Base-by-base conservation (phyloP, 495 filamentous ascomycete species). In the Cladorrhinum samala region DNA sequence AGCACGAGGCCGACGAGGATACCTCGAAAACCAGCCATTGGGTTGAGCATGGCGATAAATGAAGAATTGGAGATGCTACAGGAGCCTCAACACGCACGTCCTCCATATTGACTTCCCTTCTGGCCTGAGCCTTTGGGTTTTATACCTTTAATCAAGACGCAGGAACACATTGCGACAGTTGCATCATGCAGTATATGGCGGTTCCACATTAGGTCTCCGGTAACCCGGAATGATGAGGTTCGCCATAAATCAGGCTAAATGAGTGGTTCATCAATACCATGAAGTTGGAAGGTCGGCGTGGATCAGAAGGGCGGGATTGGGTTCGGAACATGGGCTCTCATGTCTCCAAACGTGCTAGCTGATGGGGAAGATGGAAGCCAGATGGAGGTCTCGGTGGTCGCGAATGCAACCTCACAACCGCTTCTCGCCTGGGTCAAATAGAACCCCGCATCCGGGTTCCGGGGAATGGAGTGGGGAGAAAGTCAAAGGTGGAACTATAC, bases 221-320 rank as follows among this genome's bases (percentile, higher is more conserved):
- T 43, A 49, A 54, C 38, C 54, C 54, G 61, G 49, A 51, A 58
- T 45, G 33, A 55, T 17, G 50, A 38, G 21, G 46, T 9, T 57
- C 39, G 47, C 16, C 4, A 36, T 36, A 13, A 25, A 59, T 59
- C 51, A 62, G 60, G 60, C 60, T 62, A 62, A 62, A 59, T 59
- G 6, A 40, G n/a, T 25, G 40, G 9, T 50, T 24, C 6, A 18
- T 13, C 18, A 27, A 36, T 55, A 37, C 51, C 47, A 48, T 23
- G 36, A 20, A 18, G n/a, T 59, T 11, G 4, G 27, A n/a, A 16
- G 42, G 58, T 42, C 25, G 50, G 39, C 46, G 43, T 8, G 42
- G 43, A 11, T 44, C 11, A 8, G 14, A 18, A 18, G 13, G 20
- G 14, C 19, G 18, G 21, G 49, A 44, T 30, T 8, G 13, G 30